These are phyloP conservation scores for Theileria parva DNA, from an alignment of 169 alveolate species.

Conservation along the genomic window DNA sequence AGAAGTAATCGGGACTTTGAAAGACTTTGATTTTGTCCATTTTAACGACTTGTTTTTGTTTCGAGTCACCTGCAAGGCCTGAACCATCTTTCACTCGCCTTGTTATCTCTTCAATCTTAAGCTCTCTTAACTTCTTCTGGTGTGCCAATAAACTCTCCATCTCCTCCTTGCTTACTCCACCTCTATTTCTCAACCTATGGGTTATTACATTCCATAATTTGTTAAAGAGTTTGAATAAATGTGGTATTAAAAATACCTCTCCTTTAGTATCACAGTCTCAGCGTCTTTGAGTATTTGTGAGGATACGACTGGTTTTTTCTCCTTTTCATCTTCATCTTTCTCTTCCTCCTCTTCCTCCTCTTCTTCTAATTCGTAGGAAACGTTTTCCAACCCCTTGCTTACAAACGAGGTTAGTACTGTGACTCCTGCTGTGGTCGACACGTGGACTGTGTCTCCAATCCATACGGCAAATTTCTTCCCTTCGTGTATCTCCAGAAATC, in stretches of 20 bases:
- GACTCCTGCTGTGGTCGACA: conserved; percentile 71
- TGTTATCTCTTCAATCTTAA: conserved; percentile 84
- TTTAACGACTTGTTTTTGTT: conserved; percentile 78
- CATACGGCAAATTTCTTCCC: conserved; percentile 81
- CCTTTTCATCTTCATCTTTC: conserved; percentile 15
- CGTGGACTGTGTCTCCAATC: conserved; percentile 86
- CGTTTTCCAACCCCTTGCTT: conserved; percentile 79
- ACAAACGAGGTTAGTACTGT: conserved; percentile 74
- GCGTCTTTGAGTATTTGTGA: conserved; percentile 74
- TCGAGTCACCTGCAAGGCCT: conserved; percentile 72
- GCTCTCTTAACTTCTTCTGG: conserved; percentile 80
- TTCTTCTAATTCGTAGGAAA: conserved; percentile 82
- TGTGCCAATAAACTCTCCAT: conserved; percentile 72
- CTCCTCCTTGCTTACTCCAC: conserved; percentile 70
- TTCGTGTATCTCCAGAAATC: conserved; percentile 75
- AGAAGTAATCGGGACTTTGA: conserved; percentile 78
- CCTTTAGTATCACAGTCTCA: conserved; percentile 75
- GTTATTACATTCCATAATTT: neutral
- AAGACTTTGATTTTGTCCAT: conserved; percentile 83
- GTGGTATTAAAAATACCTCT: conserved; percentile 18
- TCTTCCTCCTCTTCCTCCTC: conserved; percentile 68
- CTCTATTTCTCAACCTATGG: conserved; percentile 65
- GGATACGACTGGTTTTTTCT: conserved; percentile 72
- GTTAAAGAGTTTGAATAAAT: neutral
- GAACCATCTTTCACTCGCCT: conserved; percentile 79